phyloP scores from a whole-genome alignment of 1,284 basidiomycete species.

The Marasmius fiardii region DNA sequence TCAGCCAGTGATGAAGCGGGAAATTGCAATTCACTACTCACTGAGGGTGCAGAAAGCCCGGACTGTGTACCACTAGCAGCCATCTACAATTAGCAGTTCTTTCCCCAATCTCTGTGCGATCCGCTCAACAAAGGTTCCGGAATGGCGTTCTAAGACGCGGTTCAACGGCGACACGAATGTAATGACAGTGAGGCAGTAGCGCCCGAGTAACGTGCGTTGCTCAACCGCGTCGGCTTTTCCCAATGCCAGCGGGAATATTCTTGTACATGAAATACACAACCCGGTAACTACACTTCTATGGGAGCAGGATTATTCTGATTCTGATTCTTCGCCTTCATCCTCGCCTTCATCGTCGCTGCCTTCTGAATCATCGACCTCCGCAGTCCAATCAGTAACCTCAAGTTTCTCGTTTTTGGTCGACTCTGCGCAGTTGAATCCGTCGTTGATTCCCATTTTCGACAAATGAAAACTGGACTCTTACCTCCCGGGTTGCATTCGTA shows the following conservation, averaged over 20 bases:
- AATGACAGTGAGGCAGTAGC: too few relatives aligned
- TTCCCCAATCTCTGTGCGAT: background rate
- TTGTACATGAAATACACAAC: too few relatives aligned
- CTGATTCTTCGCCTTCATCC: conserved; percentile 23
- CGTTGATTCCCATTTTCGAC: background rate
- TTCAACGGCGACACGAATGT: too few relatives aligned
- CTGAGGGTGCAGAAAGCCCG: conserved; percentile 9
- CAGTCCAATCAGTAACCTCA: conserved; percentile 60
- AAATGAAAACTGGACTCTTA: conserved; percentile 29
- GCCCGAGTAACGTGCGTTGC: too few relatives aligned
- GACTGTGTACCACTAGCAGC: background rate
- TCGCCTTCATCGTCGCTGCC: conserved; percentile 26
- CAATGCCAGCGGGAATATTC: too few relatives aligned
- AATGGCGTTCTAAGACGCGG: too few relatives aligned
- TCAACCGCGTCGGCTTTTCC: too few relatives aligned
- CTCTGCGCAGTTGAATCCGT: conserved; percentile 32
- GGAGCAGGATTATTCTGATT: background rate
- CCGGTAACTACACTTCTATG: too few relatives aligned
- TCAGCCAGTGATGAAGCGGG: too few relatives aligned
- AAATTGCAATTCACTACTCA: conserved; percentile 2
- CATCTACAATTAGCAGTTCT: background rate
- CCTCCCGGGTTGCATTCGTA: conserved; percentile 78
- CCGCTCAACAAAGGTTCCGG: too few relatives aligned
- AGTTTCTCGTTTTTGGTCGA: conserved; percentile 63
- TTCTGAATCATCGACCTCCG: conserved; percentile 28